Evolutionary conservation across 192 early-diverging fungal genomes (phyloP).

Genomic region (Chytriomyces confervae): DNA sequence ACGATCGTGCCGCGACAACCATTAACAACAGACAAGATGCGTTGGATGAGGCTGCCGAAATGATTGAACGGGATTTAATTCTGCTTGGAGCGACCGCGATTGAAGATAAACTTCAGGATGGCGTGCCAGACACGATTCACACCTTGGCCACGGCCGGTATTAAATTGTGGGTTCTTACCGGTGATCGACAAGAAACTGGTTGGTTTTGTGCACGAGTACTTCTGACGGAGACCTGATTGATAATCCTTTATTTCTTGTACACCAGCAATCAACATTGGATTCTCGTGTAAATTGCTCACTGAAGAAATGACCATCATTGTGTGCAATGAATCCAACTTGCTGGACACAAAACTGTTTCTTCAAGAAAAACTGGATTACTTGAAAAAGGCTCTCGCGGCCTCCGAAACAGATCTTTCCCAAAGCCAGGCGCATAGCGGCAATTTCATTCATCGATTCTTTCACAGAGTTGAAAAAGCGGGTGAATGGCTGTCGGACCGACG

Average conservation of each 20-base stretch:
- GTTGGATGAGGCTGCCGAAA: constrained; percentile 90
- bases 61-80: constrained; percentile 92
- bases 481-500: constrained; percentile 17
- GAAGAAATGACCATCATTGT: constrained; percentile 93
- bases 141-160: constrained; percentile 95
- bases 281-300: constrained; percentile 91
- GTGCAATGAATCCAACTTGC: constrained; percentile 85
- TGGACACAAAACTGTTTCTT: constrained; percentile 90
- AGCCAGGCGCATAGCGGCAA: not conserved
- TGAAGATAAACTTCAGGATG: constrained; percentile 98
- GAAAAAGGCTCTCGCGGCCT: not conserved
- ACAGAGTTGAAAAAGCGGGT: constrained; percentile 11
- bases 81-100: constrained; percentile 97
- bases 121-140: constrained; percentile 95
- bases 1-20: constrained; percentile 81
- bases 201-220: not conserved
- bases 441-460: not conserved
- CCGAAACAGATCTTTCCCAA: constrained; percentile 10
- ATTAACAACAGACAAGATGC: constrained; percentile 84
- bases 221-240: not conserved
- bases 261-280: constrained; percentile 97
- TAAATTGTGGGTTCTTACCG: constrained; percentile 97
- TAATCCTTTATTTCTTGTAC: not conserved
- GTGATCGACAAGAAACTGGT: constrained; percentile 93
- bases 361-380: constrained; percentile 74